Evolutionary conservation across 148 eudicot genomes (phyloP), one percentile per base, ranked within the genome.

Genomic region (Beta vulgaris): DNA sequence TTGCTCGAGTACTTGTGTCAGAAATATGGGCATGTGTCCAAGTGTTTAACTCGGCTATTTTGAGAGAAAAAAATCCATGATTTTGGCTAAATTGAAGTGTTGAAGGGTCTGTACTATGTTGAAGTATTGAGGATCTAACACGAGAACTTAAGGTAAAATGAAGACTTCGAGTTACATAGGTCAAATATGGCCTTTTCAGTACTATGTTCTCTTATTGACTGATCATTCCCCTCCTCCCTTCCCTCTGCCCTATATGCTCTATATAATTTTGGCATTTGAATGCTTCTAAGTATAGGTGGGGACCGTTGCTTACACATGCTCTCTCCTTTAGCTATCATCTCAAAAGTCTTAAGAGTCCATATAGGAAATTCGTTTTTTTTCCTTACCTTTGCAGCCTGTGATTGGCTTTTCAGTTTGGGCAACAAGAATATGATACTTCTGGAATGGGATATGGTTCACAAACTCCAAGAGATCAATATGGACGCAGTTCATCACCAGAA

Each of bases 401-500:
- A 7, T 65, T 55, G 57, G 44, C 49, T 15, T 66, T 82, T 71
- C 89, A 91, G 98, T 89, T 86, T 77, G 85, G 84, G 62, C 91
- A 83, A 77, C 93, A 85, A 76, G 46, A 91, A 55, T 93, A 82
- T 74, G 93, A 89, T 75, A 29, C 85, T 49, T 79, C 88, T 26
- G 89, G 85, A 55, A 77, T 79, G 71, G 85, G 80, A 60, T 93
- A 85, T 66, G 82, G 78, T 43, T 84, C 98, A 29, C 92, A 88
- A 85, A 67, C 87, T 61, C 74, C 91, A 23, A 73, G 90, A 69
- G 93, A 90, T 67, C 71, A 67, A 69, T 84, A 85, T 44, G 84
- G 77, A 13, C 87, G 86, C 58, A 86, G 76, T 62, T 74, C 96
- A 75, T 86, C 96, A 64, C 93, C 96, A 10, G 98, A 93, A 71